Base-by-base conservation (phyloP, 2,329 filamentous ascomycete genomes). In the Pyrenophora graminea region DNA sequence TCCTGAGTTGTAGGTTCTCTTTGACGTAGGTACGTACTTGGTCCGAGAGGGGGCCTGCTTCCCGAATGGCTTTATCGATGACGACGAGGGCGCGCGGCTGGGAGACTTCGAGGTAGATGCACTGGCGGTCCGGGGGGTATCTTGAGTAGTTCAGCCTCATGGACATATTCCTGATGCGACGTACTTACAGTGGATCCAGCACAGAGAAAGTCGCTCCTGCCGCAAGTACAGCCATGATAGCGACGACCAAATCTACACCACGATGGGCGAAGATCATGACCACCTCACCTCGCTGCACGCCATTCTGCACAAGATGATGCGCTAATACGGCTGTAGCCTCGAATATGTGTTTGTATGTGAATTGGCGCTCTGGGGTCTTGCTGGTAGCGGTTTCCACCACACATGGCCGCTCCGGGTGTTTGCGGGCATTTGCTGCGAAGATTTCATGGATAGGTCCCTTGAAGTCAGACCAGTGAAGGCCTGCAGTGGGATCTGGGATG, bases 211-310 rank as follows among this genome's bases (percentile, higher is more conserved):
- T 83, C 7, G 81, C 83, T 49, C 83, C 83, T 32, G 83, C 81
- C 53, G 80, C 81, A 42, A 82, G 68, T 3, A 77, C 77, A 53
- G 91, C 92, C 90, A 96, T 96, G 46, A 91, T 86, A 31, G 88
- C 85, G 6, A 89, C 84, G 0, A 89, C 87, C 34, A 90, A 75
- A 63, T 90, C 90, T 30, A 96, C 91, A 49, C 85, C 85, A 51
- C 92, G 85, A 74, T 96, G 84, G 48, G 90, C 90, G 69, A 86
- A 97, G 57, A 94, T 89, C 90, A 96, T 96, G 64, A 96, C 91
- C 2, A 96, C 91, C 68, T 97, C 91, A 7, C 91, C 91, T 61
- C 85, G 80, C 52, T 85, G 80, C 57, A 91, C 80, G 51, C 92
- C 91, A 64, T 85, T 81, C 43, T 87, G 80, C 46, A 88, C 82